These are phyloP conservation scores for Mycena belliarum DNA, from an alignment of 768 basidiomycete species.

Conservation along the genomic window DNA sequence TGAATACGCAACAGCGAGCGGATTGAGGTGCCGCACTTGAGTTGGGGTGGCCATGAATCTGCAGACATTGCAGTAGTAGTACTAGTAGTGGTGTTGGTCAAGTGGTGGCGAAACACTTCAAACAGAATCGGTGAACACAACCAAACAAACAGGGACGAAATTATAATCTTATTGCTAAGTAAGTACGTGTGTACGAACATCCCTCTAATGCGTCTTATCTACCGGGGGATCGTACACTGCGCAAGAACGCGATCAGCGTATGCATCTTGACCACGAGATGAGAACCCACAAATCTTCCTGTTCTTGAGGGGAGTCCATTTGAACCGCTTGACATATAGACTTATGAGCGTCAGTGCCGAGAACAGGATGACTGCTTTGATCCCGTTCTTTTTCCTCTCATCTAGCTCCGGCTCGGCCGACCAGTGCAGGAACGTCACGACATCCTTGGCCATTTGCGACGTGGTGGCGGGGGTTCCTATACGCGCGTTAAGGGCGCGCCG, in stretches of 20 bases:
- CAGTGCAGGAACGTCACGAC: slow-evolving; percentile 93
- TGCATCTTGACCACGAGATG: background rate
- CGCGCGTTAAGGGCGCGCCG: background rate
- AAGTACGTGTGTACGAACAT: slow-evolving; percentile 15
- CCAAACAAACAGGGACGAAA: slow-evolving; percentile 11
- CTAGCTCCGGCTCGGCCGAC: slow-evolving; percentile 98
- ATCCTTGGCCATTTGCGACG: slow-evolving; percentile 99
- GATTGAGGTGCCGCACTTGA: slow-evolving; percentile 54
- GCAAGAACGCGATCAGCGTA: slow-evolving; percentile 8
- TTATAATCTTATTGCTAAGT: slow-evolving; percentile 15
- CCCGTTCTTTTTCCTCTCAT: slow-evolving; percentile 96
- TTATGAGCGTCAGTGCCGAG: slow-evolving; percentile 77
- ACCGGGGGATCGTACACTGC: slow-evolving; percentile 65
- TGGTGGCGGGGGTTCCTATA: slow-evolving; percentile 90
- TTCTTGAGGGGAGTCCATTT: slow-evolving; percentile 93
- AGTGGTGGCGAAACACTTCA: no score
- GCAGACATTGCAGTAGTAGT: slow-evolving; percentile 55
- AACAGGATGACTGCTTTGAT: slow-evolving; percentile 95
- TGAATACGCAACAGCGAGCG: slow-evolving; percentile 8
- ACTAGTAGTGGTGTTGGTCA: no score
- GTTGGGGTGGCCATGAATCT: slow-evolving; percentile 78
- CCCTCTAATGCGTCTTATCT: slow-evolving; percentile 56
- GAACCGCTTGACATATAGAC: slow-evolving; percentile 91
- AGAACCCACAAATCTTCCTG: slow-evolving; percentile 80
- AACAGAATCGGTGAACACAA: background rate